Evolutionary conservation across 2,329 filamentous ascomycete genomes (phyloP).

Genomic region (Penicillium sp.): DNA sequence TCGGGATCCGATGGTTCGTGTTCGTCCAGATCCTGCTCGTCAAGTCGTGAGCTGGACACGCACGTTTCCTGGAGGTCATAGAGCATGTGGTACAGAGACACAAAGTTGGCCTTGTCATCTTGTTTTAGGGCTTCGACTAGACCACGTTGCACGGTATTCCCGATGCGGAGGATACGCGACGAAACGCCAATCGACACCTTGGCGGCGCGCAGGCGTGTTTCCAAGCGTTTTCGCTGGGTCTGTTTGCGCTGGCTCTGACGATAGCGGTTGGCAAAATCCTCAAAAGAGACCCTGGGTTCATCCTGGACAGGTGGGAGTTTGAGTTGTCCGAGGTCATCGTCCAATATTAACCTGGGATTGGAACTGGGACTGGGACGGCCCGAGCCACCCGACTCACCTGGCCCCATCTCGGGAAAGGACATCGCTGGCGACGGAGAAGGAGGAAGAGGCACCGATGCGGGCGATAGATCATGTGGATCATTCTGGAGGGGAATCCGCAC

Average conservation of each 20-base stretch:
- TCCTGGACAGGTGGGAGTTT: conserved; percentile 14
- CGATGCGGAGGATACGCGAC: conserved; percentile 42
- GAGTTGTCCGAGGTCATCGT: conserved; percentile 20
- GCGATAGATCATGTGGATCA: conserved; percentile 33
- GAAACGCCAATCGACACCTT: conserved; percentile 45
- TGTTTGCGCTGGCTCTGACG: conserved; percentile 44
- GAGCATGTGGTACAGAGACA: conserved; percentile 44
- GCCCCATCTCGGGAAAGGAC: conserved; percentile 12
- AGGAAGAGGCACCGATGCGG: conserved; percentile 25
- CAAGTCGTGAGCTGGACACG: conserved; percentile 32
- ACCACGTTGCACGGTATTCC: conserved; percentile 42
- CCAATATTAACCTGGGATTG: not conserved
- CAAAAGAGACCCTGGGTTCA: conserved; percentile 37
- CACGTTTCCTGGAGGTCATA: conserved; percentile 46
- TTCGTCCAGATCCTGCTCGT: conserved; percentile 37
- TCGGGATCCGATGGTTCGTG: conserved; percentile 37
- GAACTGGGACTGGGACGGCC: conserved; percentile 25
- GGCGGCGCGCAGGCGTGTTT: conserved; percentile 40
- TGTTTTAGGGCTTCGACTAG: conserved; percentile 46
- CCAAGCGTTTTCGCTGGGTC: conserved; percentile 39
- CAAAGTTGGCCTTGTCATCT: conserved; percentile 46
- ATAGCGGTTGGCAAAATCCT: conserved; percentile 44
- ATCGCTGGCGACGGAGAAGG: conserved; percentile 18
- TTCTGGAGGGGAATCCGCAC: conserved; percentile 32
- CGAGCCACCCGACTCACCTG: conserved; percentile 38